Conservation (phyloP, 305 asterid genomes). For the Rubia occidens region DNA sequence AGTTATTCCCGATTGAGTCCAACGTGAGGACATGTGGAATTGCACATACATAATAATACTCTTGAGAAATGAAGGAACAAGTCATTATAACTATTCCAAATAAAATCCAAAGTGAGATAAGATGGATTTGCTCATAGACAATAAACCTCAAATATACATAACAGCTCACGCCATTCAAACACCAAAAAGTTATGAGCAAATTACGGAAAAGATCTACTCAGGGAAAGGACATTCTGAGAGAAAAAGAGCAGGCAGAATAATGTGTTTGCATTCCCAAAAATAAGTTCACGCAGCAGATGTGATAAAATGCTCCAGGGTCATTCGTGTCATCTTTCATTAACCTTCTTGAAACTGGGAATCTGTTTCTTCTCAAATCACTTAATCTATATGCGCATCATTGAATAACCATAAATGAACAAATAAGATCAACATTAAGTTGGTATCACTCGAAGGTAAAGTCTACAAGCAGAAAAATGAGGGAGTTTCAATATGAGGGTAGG, state of each 20-base stretch:
- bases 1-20: neutral
- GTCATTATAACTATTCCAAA: neutral
- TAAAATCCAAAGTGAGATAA: neutral
- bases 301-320: neutral
- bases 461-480: neutral
- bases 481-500: slow-evolving; percentile 2
- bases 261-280: neutral
- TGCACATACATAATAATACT: neutral
- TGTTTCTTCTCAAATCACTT: neutral
- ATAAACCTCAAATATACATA: neutral
- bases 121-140: slow-evolving; percentile 8
- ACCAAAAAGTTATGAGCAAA: neutral
- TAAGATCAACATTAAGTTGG: neutral
- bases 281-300: neutral
- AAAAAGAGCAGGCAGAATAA: neutral
- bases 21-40: neutral
- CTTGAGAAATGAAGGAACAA: neutral
- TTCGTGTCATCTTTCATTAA: neutral
- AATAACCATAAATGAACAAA: neutral
- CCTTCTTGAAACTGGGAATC: neutral
- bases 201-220: neutral
- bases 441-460: neutral
- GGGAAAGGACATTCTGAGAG: neutral
- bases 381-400: neutral
- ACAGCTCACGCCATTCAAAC: neutral